Percentiles rank a stretch among this genome's conserved stretches.
Evolutionary conservation across 2,329 filamentous ascomycete species (phyloP).

Genomic region (Xylaria sp.): DNA sequence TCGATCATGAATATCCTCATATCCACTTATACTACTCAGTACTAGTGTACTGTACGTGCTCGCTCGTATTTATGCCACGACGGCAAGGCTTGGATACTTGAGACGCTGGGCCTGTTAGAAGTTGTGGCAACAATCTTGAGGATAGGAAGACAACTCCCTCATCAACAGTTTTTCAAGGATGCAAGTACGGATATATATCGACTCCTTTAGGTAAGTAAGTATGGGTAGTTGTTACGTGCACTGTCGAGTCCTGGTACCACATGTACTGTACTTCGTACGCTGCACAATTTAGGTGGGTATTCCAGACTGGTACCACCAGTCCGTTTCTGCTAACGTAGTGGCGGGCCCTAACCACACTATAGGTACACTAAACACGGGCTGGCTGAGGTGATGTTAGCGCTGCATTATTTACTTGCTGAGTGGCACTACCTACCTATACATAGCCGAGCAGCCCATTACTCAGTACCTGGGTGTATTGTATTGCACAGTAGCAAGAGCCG

Average conservation of each 20-base stretch:
- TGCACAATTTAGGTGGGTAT: too few relatives aligned
- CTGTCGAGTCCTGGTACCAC: too few relatives aligned
- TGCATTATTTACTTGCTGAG: too few relatives aligned
- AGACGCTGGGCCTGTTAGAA: background rate
- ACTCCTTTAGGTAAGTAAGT: too few relatives aligned
- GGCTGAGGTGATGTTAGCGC: background rate
- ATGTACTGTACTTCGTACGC: too few relatives aligned
- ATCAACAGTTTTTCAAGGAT: background rate
- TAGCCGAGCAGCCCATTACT: too few relatives aligned
- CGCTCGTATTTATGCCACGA: slow-evolving; percentile 4
- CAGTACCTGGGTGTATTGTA: background rate
- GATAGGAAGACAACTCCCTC: background rate
- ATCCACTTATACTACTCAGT: too few relatives aligned
- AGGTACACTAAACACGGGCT: slow-evolving; percentile 2
- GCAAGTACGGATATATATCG: too few relatives aligned
- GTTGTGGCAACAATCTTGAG: background rate
- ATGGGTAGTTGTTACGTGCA: too few relatives aligned
- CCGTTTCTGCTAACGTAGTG: slow-evolving; percentile 3
- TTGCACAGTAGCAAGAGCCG: background rate
- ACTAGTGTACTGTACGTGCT: background rate
- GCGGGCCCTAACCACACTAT: background rate
- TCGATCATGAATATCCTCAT: slow-evolving; percentile 12
- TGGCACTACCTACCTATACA: too few relatives aligned
- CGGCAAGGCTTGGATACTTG: background rate
- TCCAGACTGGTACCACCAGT: background rate